Conservation (phyloP, 495 filamentous ascomycete species). For the Neurospora cerealis region DNA sequence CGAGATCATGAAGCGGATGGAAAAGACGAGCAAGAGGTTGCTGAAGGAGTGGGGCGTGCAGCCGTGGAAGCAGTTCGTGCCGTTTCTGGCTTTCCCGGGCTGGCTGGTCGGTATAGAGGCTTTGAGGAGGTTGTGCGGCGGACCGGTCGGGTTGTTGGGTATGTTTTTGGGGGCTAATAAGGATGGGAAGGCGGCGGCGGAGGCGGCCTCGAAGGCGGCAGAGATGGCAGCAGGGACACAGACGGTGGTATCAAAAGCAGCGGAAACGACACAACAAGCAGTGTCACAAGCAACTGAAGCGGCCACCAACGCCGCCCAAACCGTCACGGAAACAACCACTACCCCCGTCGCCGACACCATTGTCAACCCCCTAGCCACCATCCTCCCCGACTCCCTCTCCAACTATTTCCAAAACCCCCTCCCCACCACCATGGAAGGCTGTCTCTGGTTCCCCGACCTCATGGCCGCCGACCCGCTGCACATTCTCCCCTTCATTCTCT, state of each 20-base stretch:
- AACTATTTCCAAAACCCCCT: background rate
- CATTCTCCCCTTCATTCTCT: constrained; percentile 54
- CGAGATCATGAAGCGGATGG: constrained; percentile 2
- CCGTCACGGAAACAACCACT: background rate
- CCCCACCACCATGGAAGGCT: constrained; percentile 54
- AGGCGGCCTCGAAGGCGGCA: background rate
- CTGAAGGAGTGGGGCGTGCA: constrained; percentile 37
- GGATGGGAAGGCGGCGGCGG: background rate
- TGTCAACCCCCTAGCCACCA: background rate
- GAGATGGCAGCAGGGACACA: background rate
- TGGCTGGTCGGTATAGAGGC: constrained; percentile 62
- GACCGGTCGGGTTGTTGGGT: constrained; percentile 42
- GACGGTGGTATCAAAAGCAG: background rate
- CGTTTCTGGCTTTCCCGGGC: constrained; percentile 45
- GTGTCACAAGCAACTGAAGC: background rate
- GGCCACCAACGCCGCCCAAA: background rate
- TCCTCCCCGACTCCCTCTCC: background rate
- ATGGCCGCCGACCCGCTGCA: constrained; percentile 56
- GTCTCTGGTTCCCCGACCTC: constrained; percentile 75
- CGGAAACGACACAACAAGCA: background rate
- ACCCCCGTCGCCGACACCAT: background rate
- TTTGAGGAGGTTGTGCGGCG: constrained; percentile 54
- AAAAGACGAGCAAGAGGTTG: constrained; percentile 26
- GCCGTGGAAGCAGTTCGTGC: constrained; percentile 36
- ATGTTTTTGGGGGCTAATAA: constrained; percentile 13